Evolutionary conservation across 352 stramenopile genomes (phyloP).

Genomic region (Pythium insidiosum): DNA sequence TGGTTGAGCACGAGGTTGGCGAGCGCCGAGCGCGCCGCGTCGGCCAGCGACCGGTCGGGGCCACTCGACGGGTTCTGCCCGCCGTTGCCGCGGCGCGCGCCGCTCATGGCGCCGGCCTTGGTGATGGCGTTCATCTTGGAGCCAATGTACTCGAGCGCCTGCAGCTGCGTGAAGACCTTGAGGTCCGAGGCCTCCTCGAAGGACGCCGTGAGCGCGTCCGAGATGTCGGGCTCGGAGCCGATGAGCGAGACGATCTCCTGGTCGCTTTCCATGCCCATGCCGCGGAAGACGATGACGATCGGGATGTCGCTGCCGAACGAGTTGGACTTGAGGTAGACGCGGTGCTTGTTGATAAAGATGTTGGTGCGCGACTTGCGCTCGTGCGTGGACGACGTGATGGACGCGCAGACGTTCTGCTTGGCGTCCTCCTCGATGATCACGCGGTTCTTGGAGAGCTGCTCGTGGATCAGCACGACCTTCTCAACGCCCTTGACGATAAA

Average conservation of each 20-base stretch:
- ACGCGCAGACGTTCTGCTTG: constrained; percentile 88
- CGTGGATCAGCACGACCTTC: constrained; percentile 99
- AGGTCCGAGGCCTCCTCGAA: constrained; percentile 95
- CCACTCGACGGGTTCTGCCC: too few species aligned
- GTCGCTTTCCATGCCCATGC: constrained; percentile 98
- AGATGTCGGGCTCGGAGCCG: constrained; percentile 90
- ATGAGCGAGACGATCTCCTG: constrained; percentile 98
- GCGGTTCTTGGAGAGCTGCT: constrained; percentile 99
- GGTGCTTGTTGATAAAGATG: constrained; percentile 96
- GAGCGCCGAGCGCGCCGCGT: constrained; percentile 96
- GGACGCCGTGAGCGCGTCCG: constrained; percentile 91
- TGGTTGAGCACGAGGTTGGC: constrained; percentile 98
- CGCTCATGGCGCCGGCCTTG: constrained; percentile 42
- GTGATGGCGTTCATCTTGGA: constrained; percentile 90
- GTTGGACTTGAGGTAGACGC: constrained; percentile 99
- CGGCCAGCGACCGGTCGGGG: constrained; percentile 74
- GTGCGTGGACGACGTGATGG: constrained; percentile 98
- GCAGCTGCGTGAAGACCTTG: constrained; percentile 93
- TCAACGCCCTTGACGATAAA: constrained; percentile 99
- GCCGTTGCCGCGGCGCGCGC: constrained; percentile 22
- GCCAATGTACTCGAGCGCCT: constrained; percentile 96
- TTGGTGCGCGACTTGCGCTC: constrained; percentile 97
- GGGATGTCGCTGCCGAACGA: constrained; percentile 96
- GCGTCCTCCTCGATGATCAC: constrained; percentile 98
- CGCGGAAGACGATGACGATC: constrained; percentile 95